Evolutionary conservation across 805 yeast genomes (phyloP), one percentile per base, ranked within the genome.

Genomic region (Pichia occidentalis): DNA sequence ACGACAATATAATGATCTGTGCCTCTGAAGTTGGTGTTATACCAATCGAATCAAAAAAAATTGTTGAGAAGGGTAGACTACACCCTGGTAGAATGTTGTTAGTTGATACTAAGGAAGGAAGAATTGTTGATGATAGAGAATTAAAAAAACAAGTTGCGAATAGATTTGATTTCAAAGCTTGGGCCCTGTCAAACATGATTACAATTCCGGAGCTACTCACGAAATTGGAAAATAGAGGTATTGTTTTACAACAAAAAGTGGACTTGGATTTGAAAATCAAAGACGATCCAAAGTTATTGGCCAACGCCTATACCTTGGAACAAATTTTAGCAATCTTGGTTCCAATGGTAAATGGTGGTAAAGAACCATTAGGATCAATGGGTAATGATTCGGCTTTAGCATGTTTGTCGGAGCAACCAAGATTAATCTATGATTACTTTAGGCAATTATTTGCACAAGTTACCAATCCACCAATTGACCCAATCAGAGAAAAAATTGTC

Each of bases 21-120:
- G 98, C 97, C 6, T 87, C 97, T 12, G 98, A 90, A 66, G 98
- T 90, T 45, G 98, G 98, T 64, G 97, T 90, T 24, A 80, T 90
- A 51, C 92, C 84, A 51, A 79, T 92, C 45, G 92, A 80, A 45
- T 80, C 95, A 16, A 84, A 79, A 49, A 72, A 75, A 47, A 77
- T 90, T 41, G 71, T 87, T 43, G 84, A 82, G 56, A 90, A 90
- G 71, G 98, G 98, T 37, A 77, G 97, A 56, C 71, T 90, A 56
- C 86, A 84, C 54, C 98, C 98, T 2, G 98, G 98, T 43, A 80
- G 95, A 60, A 85, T 90, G 95, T 71, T 90, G 49, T 72, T 90
- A 45, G 96, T 92, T 34, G 98, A 90, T 62, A 92, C 97, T 44
- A 75, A 83, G 58, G 83, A 78, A 59, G 97, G 97, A 44, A 71